A percentile compares a stretch with the other conserved stretches of the same genome.
phyloP scores from a whole-genome alignment of 2,329 filamentous ascomycete genomes.

The Exophiala viscosa region DNA sequence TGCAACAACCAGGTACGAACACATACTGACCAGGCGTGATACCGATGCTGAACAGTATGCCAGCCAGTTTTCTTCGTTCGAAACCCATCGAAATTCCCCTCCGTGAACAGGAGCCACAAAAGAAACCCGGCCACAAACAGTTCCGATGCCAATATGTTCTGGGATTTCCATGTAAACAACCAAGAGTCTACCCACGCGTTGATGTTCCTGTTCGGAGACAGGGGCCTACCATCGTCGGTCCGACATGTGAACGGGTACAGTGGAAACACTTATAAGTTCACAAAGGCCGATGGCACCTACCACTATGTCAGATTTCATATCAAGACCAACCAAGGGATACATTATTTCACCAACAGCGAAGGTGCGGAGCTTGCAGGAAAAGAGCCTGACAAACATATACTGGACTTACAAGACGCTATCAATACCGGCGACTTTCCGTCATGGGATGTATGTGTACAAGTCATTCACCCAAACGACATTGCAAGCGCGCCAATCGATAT shows the following conservation, averaged over 20 bases:
- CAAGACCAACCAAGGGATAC: conserved; percentile 60
- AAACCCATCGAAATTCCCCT: conserved; percentile 68
- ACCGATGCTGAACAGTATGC: background rate
- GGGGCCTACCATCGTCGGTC: conserved; percentile 63
- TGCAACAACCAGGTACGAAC: conserved; percentile 35
- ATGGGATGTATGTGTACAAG: conserved; percentile 64
- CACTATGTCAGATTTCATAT: conserved; percentile 64
- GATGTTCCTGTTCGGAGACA: conserved; percentile 64
- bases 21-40: background rate
- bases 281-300: conserved; percentile 60
- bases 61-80: conserved; percentile 67
- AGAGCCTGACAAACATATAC: conserved; percentile 61
- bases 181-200: conserved; percentile 62
- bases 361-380: conserved; percentile 52
- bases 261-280: conserved; percentile 64
- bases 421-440: conserved; percentile 57
- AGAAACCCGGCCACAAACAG: conserved; percentile 67
- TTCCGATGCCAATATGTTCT: conserved; percentile 67
- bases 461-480: conserved; percentile 59
- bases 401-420: conserved; percentile 64
- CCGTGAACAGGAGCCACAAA: conserved; percentile 73
- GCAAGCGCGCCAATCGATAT: conserved; percentile 60
- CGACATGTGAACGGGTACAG: conserved; percentile 67
- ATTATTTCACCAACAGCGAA: conserved; percentile 58
- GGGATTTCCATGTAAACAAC: conserved; percentile 60